Percentiles rank a stretch among this genome's conserved stretches.
Conservation (phyloP, 768 basidiomycete genomes). For the Collybia nuda region DNA sequence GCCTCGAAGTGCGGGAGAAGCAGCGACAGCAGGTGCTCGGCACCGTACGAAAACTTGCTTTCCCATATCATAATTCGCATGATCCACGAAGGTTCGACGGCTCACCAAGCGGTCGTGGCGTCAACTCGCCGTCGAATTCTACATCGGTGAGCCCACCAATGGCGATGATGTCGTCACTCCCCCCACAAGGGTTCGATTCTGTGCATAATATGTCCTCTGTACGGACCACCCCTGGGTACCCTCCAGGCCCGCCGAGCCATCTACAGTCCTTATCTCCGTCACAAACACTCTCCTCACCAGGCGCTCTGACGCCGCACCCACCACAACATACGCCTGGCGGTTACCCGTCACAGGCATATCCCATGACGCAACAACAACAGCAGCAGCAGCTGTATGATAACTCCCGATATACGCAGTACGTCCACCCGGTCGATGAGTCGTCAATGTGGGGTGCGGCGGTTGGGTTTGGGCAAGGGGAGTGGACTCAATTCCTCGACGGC, state of each 20-base stretch:
- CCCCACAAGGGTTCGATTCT: conserved; percentile 36
- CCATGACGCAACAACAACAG: conserved; percentile 18
- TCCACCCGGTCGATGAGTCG: conserved; percentile 58
- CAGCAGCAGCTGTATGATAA: conserved; percentile 37
- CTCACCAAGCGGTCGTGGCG: conserved; percentile 47
- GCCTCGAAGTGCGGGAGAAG: conserved; percentile 52
- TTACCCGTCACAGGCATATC: conserved; percentile 15
- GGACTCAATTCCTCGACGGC: conserved; percentile 63
- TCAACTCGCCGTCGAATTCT: conserved; percentile 58
- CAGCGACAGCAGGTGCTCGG: conserved; percentile 61
- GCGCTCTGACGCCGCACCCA: neutral
- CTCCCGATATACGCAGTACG: conserved; percentile 41
- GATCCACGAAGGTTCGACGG: conserved; percentile 48
- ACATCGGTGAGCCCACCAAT: conserved; percentile 59
- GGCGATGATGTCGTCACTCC: conserved; percentile 31
- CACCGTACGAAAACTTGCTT: conserved; percentile 72
- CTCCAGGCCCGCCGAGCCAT: neutral
- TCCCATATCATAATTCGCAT: conserved; percentile 77
- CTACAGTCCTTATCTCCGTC: neutral
- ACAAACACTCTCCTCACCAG: neutral
- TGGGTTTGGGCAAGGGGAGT: conserved; percentile 76
- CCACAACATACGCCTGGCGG: conserved; percentile 8
- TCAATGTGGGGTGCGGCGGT: conserved; percentile 76
- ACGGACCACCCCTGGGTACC: conserved; percentile 1
- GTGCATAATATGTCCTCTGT: conserved; percentile 16